Conservation (phyloP, 331 rosid genomes). For the Prunus yedoensis region DNA sequence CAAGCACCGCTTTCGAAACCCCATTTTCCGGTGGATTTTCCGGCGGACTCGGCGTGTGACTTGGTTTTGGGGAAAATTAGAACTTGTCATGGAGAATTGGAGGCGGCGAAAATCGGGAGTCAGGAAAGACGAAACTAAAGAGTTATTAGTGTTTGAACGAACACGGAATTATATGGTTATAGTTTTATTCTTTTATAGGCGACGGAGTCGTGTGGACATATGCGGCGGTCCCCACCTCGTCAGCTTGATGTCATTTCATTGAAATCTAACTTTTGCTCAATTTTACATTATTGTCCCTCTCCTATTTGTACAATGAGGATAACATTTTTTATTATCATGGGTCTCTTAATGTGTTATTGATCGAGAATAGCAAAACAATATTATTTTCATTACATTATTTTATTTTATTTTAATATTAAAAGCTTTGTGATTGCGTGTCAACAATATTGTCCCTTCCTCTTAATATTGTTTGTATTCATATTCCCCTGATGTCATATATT, state of each 20-base stretch:
- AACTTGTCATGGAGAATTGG: constrained; percentile 13
- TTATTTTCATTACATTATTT: rapidly evolving
- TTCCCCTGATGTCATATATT: too few species aligned
- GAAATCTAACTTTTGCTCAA: background rate
- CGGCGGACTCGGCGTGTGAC: constrained; percentile 9
- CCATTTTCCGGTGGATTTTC: constrained; percentile 24
- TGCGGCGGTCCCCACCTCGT: background rate
- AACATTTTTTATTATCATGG: rapidly evolving
- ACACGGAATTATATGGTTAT: background rate
- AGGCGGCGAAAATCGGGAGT: background rate
- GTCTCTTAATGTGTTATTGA: rapidly evolving
- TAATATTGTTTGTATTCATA: too few species aligned
- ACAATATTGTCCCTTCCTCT: background rate
- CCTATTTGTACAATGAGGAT: background rate
- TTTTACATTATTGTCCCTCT: background rate
- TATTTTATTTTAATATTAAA: too few species aligned
- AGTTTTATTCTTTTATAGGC: constrained; percentile 3
- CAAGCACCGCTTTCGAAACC: constrained; percentile 44
- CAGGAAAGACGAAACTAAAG: too few species aligned
- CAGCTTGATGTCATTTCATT: background rate
- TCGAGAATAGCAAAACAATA: rapidly evolving
- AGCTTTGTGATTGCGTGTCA: background rate
- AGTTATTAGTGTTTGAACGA: background rate
- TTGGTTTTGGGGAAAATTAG: background rate
- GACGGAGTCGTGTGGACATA: background rate